Percentiles rank a stretch among this genome's conserved stretches.
Conservation (phyloP, 1,284 basidiomycete genomes). For the Tranzscheliella williamsii region DNA sequence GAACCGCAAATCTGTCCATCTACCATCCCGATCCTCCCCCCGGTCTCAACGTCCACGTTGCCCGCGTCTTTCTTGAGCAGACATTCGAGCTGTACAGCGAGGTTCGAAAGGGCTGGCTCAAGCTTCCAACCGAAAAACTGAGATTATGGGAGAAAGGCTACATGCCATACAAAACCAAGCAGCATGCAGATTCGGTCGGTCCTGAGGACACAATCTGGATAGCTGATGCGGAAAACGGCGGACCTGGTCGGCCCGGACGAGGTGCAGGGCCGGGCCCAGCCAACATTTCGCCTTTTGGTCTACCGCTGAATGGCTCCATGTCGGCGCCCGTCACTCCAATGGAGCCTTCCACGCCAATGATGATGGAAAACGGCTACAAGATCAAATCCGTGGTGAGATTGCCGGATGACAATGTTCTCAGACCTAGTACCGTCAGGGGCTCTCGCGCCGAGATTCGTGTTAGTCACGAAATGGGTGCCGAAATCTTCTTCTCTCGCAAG, state of each 20-base stretch:
- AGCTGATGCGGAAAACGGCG: slow-evolving; percentile 29
- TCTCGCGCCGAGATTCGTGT: slow-evolving; percentile 55
- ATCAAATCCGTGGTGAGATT: slow-evolving; percentile 54
- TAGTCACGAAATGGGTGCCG: slow-evolving; percentile 55
- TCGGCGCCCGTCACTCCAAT: slow-evolving; percentile 38
- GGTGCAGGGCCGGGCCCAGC: slow-evolving; percentile 27
- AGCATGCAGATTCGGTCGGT: slow-evolving; percentile 24
- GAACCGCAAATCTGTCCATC: slow-evolving; percentile 45
- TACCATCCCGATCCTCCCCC: slow-evolving; percentile 56
- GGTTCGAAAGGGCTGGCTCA: slow-evolving; percentile 46
- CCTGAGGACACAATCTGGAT: slow-evolving; percentile 49
- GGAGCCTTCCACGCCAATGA: slow-evolving; percentile 32
- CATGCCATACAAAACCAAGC: slow-evolving; percentile 55
- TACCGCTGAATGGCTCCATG: slow-evolving; percentile 36
- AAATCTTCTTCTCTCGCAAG: slow-evolving; percentile 56
- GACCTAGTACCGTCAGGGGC: slow-evolving; percentile 56
- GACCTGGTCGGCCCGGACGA: slow-evolving; percentile 37
- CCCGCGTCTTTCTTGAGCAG: slow-evolving; percentile 57
- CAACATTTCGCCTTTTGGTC: slow-evolving; percentile 38
- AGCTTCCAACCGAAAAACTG: slow-evolving; percentile 53
- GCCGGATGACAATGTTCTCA: slow-evolving; percentile 53
- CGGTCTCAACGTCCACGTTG: slow-evolving; percentile 52
- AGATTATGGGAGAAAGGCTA: slow-evolving; percentile 56
- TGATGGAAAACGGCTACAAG: slow-evolving; percentile 47
- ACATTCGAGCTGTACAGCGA: slow-evolving; percentile 56